These are phyloP conservation scores for Globisporangium splendens DNA, from an alignment of 352 stramenopile species.

Conservation along the genomic window DNA sequence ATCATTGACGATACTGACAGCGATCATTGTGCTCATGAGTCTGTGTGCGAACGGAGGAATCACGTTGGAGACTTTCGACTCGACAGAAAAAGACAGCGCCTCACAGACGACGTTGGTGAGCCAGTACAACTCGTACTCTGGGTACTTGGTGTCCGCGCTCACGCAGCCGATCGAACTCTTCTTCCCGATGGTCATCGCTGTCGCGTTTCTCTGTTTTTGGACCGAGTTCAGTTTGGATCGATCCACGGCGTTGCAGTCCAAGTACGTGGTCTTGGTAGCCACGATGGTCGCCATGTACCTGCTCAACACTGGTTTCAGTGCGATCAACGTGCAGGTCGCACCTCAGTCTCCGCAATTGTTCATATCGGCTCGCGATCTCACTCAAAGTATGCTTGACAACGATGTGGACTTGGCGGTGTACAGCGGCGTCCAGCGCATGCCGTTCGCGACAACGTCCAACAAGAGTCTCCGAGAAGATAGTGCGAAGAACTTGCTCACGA, in stretches of 20 bases:
- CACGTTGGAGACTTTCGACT: slow-evolving; percentile 1
- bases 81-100: neutral
- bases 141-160: slow-evolving; percentile 2
- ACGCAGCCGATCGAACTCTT: slow-evolving; percentile 6
- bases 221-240: slow-evolving; percentile 1
- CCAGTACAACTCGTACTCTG: slow-evolving; percentile 10
- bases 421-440: too few relatives aligned
- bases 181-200: neutral
- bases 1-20: neutral
- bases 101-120: neutral
- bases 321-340: slow-evolving; percentile 6
- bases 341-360: neutral
- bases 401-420: too few relatives aligned
- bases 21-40: neutral
- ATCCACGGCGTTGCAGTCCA: slow-evolving; percentile 19
- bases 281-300: neutral
- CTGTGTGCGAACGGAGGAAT: neutral
- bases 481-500: slow-evolving; percentile 3
- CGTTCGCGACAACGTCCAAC: neutral
- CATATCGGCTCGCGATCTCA: too few relatives aligned
- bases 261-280: neutral
- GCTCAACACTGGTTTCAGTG: slow-evolving; percentile 3
- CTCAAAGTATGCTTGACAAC: too few relatives aligned
- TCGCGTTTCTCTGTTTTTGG: slow-evolving; percentile 5
- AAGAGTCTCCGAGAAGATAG: neutral